Percentiles rank a stretch among this genome's conserved stretches.
phyloP scores from a whole-genome alignment of 257 asterid genomes.

The Capsicum pubescens region DNA sequence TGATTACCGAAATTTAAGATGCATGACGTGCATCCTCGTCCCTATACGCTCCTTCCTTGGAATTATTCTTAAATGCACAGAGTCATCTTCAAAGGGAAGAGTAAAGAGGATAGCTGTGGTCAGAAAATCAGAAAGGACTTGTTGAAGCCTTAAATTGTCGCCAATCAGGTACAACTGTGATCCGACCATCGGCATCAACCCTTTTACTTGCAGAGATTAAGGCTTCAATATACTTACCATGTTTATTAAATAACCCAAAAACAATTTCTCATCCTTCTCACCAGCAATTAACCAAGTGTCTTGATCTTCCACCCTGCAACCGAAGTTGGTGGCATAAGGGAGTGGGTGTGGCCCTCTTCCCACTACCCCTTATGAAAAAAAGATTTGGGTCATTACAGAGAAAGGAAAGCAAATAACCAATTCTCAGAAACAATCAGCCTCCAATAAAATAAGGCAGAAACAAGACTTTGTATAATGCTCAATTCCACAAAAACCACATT shows the following conservation, averaged over 20 bases:
- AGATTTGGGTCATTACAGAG: too few species aligned
- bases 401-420: too few species aligned
- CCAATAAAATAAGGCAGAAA: too few species aligned
- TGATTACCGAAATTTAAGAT: slow-evolving; percentile 60
- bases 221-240: slow-evolving; percentile 56
- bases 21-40: slow-evolving; percentile 60
- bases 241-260: slow-evolving; percentile 61
- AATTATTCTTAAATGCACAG: slow-evolving; percentile 48
- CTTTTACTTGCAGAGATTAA: slow-evolving; percentile 65
- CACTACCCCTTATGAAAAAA: too few species aligned
- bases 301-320: slow-evolving; percentile 66
- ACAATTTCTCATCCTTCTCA: slow-evolving; percentile 52
- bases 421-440: too few species aligned
- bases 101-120: slow-evolving; percentile 57
- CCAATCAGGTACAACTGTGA: slow-evolving; percentile 55
- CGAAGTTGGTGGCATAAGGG: slow-evolving; percentile 32
- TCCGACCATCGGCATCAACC: slow-evolving; percentile 52
- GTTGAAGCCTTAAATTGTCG: slow-evolving; percentile 73
- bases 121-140: slow-evolving; percentile 71
- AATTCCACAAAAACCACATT: too few species aligned
- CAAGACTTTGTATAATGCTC: too few species aligned
- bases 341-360: too few species aligned
- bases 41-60: slow-evolving; percentile 62
- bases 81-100: slow-evolving; percentile 59
- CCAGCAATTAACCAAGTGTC: slow-evolving; percentile 63